Conservation (phyloP, 257 asterid genomes). For the Przewalskia tangutica region DNA sequence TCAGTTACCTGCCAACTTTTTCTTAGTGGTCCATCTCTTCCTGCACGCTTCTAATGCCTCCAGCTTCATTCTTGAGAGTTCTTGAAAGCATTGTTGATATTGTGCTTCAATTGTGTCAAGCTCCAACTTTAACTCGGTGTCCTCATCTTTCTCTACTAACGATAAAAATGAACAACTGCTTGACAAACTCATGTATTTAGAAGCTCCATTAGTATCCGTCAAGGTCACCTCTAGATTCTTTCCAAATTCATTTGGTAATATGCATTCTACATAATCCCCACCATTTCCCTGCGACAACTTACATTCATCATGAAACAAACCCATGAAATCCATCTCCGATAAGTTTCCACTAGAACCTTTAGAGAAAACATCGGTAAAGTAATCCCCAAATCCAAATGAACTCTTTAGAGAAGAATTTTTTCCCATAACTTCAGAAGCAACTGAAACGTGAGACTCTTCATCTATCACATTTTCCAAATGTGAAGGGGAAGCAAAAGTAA, state of each 20-base stretch:
- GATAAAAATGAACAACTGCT: conserved; percentile 23
- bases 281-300: conserved; percentile 20
- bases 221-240: conserved; percentile 12
- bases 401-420: conserved; percentile 20
- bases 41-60: conserved; percentile 30
- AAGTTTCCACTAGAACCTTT: conserved; percentile 18
- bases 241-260: conserved; percentile 10
- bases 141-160: conserved; percentile 16
- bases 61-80: conserved; percentile 24
- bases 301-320: conserved; percentile 20
- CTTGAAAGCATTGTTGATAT: conserved; percentile 22
- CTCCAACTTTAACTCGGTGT: conserved; percentile 19
- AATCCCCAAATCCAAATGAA: conserved; percentile 7
- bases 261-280: conserved; percentile 17
- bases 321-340: conserved; percentile 32
- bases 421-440: conserved; percentile 23
- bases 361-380: conserved; percentile 1
- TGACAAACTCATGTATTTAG: conserved; percentile 16
- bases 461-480: conserved; percentile 6
- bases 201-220: conserved; percentile 8
- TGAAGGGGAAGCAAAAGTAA: conserved; percentile 17
- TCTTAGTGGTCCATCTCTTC: conserved; percentile 39
- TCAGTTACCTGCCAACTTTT: conserved; percentile 19
- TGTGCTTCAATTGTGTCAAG: conserved; percentile 23
- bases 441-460: conserved; percentile 35